Base-by-base conservation (phyloP, 192 early-diverging fungal species). In the Coemansia sp. region DNA sequence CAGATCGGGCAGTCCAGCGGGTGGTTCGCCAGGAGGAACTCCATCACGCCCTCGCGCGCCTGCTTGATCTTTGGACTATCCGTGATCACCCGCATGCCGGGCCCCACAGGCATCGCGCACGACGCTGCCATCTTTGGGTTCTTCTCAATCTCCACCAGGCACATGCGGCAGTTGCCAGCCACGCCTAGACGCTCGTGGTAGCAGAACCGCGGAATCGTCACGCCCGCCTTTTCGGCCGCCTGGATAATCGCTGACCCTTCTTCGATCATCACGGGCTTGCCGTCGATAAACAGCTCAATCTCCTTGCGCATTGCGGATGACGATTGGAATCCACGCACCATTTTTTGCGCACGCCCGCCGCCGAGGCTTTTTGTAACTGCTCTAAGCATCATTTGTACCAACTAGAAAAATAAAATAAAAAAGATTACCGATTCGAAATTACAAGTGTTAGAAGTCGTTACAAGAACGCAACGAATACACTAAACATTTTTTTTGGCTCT, bases 111-210 rank as follows among this genome's bases (percentile, higher is more conserved):
- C 88, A 94, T 95, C 17, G 98, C 94, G 73, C 98, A 99, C 54
- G 96, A 97, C 16, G 98, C 96, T 21, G 94, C 85, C 39, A 96
- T 92, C 83, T 99, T 99, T 53, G 96, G 96, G 53, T 93, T 88
- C 77, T 91, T 94, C 81, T 97, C 96, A 37, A 99, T 84, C 85
- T 99, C 98, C 35, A 99, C 96, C 64, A 99, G 88, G 76, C 98
- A 99, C 96, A 99, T 98, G 76, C 98, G 93, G 78, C 98, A 99
- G 89, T 99, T 99, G 75, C 98, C 98, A 11, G 98, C 98, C 59
- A 99, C 87, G 13, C 93, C 91, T 42, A 99, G 87, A 44, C 98
- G 93, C 77, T 96, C 94, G 86, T 93, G 90, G 86, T 92, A 91
- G 80, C 89, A 88, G 73, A 92, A 91, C 16, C 88, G 80, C 10